Base-by-base conservation (phyloP, 78 protist genomes). In the Dictyostelium capitatum region DNA sequence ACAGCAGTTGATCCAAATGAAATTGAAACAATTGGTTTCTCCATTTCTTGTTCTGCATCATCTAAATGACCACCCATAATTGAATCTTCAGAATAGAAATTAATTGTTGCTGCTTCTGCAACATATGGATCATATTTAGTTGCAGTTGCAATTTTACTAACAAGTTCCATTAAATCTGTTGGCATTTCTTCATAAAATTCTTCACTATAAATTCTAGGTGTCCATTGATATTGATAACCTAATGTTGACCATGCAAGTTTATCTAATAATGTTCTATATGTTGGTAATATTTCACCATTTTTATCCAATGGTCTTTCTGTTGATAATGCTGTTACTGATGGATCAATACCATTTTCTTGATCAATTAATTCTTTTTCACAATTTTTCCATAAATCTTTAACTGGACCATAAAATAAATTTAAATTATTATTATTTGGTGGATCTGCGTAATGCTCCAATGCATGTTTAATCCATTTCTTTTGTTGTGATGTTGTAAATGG, bases 51-150 rank as follows among this genome's bases (percentile, higher is more conserved):
- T 50, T 93, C 96, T 8, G 96, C 91, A 78, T 93, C 89, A 48
- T 93, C 96, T 9, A 87, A 50, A 80, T 93, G 96, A 28, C 96
- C 96, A 78, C 96, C 96, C 96, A 93, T 93, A 9, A 87, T 80
- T 4, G 93, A 87, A 37, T 87, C 93, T n/a, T 80, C 89, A 30
- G 92, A 74, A 30, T 93, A 93, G 80, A 85, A 93, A 65, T 93
- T 93, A 20, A 93, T 56, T 0, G 92, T 93, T 17, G 84, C 92
- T 0, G 96, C 96, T 20, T 93, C 94, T 1, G 96, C 94, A 25
- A 77, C 72, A 75, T 93, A 75, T 48, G 90, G 89, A 47, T 64
- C 80, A 28, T 53, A 84, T 47, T 79, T 57, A 23, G 89, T 82
- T 47, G 90, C 77, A 11, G 30, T 47, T 20, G 92, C 96, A 41